Evolutionary conservation across 768 basidiomycete genomes (phyloP), one percentile per base, ranked within the genome.

Genomic region (Hysterangium stoloniferum): DNA sequence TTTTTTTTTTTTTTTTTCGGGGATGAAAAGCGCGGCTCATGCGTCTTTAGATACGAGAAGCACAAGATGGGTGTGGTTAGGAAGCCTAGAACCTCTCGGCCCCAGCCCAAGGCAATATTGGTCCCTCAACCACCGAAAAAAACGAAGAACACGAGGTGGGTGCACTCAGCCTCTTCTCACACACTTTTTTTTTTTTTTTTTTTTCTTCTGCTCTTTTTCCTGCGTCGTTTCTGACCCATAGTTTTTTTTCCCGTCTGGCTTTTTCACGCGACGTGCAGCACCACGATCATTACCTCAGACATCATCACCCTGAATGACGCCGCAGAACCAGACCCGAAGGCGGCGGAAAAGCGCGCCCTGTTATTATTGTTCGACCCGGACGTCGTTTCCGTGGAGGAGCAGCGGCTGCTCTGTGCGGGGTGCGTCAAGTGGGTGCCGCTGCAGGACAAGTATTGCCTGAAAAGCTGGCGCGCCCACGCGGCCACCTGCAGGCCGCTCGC

Each of bases 401-500:
- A 24, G n/a, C 49, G 49, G 7, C 40, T 51, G 36, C 31, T 40
- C 20, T 51, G 49, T 28, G 24, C 24, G 5, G 13, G 38, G 6
- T 50, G 48, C 37, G 19, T 38, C 11, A 19, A 31, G 32, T 51
- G 49, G 49, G 32, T 51, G 6, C 25, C 38, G 7, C 28, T 51
- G 13, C 25, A 32, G 28, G n/a, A 31, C 28, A 32, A 29, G 22
- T 45, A 31, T 13, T 45, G 44, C 19, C 6, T 32, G n/a, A 13
- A 32, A 4, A 45, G 44, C 29, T 45, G 44, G 44, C n/a, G 33
- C 5, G 29, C n/a, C 31, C 44, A 45, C 28, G 6, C 33, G 13
- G 15, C 28, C 2, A 4, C 6, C 11, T 45, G 44, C 44, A 5
- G 1, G 1, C 28, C 31, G 9, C 6, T 13, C n/a, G 4, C 20